Evolutionary conservation across 768 basidiomycete species (phyloP), one percentile per base, ranked within the genome.

Genomic region (Boletellus emodensis): DNA sequence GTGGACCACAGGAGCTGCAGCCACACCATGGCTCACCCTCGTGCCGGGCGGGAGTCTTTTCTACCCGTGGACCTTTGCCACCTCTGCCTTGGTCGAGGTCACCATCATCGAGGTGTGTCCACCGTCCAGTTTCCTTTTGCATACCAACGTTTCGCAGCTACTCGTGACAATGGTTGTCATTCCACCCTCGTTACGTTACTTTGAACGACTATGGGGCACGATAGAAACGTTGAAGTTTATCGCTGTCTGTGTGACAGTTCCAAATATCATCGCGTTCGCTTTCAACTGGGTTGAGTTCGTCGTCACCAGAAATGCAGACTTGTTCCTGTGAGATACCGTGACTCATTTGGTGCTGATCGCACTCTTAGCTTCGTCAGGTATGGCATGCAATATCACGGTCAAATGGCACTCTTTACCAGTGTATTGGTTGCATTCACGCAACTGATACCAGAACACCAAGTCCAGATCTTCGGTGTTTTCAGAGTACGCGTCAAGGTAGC

Each of bases 351-450:
- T 34, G 44, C 49, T 35, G 43, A 48, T 39, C 50, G 41, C n/a
- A 41, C 41, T 36, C 58, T 50, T 44, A 58, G 55, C 30, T 42
- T 59, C 40, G 28, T 48, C 49, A 96, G 95, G 39, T 91, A 87
- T 69, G 90, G 85, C 34, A 87, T 90, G 80, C 75, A 80, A 40
- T 96, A 95, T 64, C 92, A 90, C 61, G 96, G 96, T 38, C 87
- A 94, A 69, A 92, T 89, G 79, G 88, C 91, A 6, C 75, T 99
- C 17, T 91, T 96, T 61, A 85, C 85, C 44, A 87, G 85, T 3
- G 75, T 94, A 54, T 75, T 99, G 33, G 96, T 99, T 48, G 95
- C 94, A 6, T 97, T 97, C 71, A 98, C 94, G 4, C 96, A 99
- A 68, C 71, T 96, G 48, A 98, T 98, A 58, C 95, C 95, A 30